These are phyloP conservation scores for Salix viminalis DNA, from an alignment of 345 rosid genomes.

Conservation along the genomic window DNA sequence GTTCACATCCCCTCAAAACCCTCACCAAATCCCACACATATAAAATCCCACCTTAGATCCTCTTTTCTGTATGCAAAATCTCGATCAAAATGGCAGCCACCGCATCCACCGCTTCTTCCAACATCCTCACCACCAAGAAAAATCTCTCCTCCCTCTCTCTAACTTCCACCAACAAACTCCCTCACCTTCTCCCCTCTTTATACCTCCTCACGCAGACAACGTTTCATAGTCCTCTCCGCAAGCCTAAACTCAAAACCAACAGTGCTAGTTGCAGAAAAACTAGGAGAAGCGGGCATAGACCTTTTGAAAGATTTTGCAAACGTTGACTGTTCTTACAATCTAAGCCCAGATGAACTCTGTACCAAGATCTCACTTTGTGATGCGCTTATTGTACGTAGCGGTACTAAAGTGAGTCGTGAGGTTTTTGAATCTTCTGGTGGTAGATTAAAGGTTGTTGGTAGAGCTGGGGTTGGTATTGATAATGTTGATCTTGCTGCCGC, in stretches of 20 bases:
- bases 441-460: slow-evolving; percentile 79
- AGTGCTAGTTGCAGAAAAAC: slow-evolving; percentile 79
- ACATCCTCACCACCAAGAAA: not conserved
- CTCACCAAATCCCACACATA: slow-evolving; percentile 14
- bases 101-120: not conserved
- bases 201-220: not conserved
- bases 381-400: slow-evolving; percentile 79
- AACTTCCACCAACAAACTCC: not conserved
- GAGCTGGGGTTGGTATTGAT: slow-evolving; percentile 93
- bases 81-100: not conserved
- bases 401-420: slow-evolving; percentile 70
- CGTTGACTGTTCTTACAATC: slow-evolving; percentile 77
- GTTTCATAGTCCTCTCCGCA: slow-evolving; percentile 17
- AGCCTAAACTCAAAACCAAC: slow-evolving; percentile 48
- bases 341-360: slow-evolving; percentile 78
- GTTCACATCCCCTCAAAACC: slow-evolving; percentile 12
- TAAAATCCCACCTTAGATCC: slow-evolving; percentile 7
- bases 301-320: slow-evolving; percentile 58
- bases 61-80: not conserved
- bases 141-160: not conserved
- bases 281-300: slow-evolving; percentile 65
- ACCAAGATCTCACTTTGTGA: slow-evolving; percentile 90
- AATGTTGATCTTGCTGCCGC: slow-evolving; percentile 93
- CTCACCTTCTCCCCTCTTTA: not conserved
- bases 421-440: slow-evolving; percentile 80